phyloP scores from a whole-genome alignment of 306 rosid species.

The Malus orientalis region DNA sequence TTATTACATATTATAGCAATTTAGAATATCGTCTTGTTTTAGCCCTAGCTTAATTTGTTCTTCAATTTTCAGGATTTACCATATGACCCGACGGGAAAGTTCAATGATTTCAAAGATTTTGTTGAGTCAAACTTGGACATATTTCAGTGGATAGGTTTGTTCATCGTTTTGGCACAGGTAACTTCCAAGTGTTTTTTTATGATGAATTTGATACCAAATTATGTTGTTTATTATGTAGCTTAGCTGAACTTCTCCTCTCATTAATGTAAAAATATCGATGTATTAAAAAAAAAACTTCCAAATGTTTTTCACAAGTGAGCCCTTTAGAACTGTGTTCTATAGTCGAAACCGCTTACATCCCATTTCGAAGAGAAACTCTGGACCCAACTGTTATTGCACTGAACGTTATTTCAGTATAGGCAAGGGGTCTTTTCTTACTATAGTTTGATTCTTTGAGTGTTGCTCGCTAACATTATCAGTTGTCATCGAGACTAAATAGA shows the following conservation, averaged over 20 bases:
- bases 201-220: too few species aligned
- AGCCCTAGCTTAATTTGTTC: not conserved
- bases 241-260: too few species aligned
- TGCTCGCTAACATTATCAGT: not conserved
- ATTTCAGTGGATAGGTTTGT: slow-evolving; percentile 21
- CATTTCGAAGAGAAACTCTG: too few species aligned
- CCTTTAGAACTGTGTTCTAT: too few species aligned
- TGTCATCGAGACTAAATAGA: not conserved
- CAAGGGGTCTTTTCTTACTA: too few species aligned
- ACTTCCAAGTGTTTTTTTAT: not conserved
- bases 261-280: too few species aligned
- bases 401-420: too few species aligned
- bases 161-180: slow-evolving; percentile 30
- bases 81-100: slow-evolving; percentile 27
- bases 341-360: too few species aligned
- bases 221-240: too few species aligned
- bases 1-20: too few species aligned
- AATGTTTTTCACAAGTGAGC: too few species aligned
- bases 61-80: slow-evolving; percentile 28
- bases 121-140: slow-evolving; percentile 26
- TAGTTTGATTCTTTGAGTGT: not conserved
- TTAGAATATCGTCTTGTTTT: not conserved
- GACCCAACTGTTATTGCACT: too few species aligned
- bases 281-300: not conserved
- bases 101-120: slow-evolving; percentile 27